These are phyloP conservation scores for Monosporascus sp. DNA, from an alignment of 2,329 filamentous ascomycete species.

Conservation along the genomic window DNA sequence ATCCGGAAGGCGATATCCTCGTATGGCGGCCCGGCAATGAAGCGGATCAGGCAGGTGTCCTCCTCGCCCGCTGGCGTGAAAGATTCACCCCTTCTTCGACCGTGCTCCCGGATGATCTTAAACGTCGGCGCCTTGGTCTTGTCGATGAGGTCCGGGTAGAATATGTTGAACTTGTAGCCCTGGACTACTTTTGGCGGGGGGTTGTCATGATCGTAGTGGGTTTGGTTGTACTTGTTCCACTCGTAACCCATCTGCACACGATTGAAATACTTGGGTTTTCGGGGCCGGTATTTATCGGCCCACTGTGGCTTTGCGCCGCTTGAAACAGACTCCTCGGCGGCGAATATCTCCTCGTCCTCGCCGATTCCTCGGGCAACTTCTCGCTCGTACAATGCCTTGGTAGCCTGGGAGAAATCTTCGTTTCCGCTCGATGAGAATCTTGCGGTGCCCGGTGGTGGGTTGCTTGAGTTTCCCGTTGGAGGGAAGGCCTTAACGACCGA, in stretches of 20 bases:
- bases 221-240: slow-evolving; percentile 99
- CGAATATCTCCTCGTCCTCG: slow-evolving; percentile 95
- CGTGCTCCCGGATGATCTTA: slow-evolving; percentile 90
- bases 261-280: slow-evolving; percentile 96
- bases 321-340: slow-evolving; percentile 76
- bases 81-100: slow-evolving; percentile 82
- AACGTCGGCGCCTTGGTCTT: slow-evolving; percentile 93
- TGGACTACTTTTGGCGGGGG: slow-evolving; percentile 97
- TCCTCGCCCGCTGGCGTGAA: slow-evolving; percentile 92
- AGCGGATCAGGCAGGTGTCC: slow-evolving; percentile 93
- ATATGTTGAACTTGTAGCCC: slow-evolving; percentile 99
- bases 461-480: slow-evolving; percentile 29
- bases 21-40: slow-evolving; percentile 92
- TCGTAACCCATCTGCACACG: slow-evolving; percentile 98
- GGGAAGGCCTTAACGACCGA: slow-evolving; percentile 8
- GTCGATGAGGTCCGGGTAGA: slow-evolving; percentile 96
- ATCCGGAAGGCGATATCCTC: slow-evolving; percentile 96
- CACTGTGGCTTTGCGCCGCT: slow-evolving; percentile 65
- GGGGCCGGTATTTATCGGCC: slow-evolving; percentile 78
- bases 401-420: slow-evolving; percentile 81
- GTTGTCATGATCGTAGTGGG: slow-evolving; percentile 97
- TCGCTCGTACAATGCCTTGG: slow-evolving; percentile 83
- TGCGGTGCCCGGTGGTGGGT: slow-evolving; percentile 51
- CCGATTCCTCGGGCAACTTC: slow-evolving; percentile 87
- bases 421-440: slow-evolving; percentile 66